These are phyloP conservation scores for Globisporangium sylvaticum DNA, from an alignment of 352 stramenopile species.

Conservation along the genomic window DNA sequence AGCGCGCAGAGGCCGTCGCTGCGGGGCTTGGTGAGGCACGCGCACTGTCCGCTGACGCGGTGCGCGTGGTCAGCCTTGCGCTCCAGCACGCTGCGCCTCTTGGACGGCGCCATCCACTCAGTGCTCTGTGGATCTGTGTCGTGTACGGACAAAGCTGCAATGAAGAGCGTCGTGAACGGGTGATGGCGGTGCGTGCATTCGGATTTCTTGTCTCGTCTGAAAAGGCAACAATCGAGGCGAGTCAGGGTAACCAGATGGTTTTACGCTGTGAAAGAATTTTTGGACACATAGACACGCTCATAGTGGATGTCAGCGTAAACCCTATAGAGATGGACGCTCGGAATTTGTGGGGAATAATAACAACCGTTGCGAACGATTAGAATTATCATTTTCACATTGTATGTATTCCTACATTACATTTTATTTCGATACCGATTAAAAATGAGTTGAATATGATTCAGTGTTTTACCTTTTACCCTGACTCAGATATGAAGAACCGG, in stretches of 20 bases:
- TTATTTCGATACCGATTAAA: no score
- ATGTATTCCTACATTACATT: no score
- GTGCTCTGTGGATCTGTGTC: no score
- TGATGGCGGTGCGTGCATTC: background rate
- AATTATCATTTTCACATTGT: no score
- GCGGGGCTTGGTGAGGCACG: conserved; percentile 22
- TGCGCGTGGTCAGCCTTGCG: conserved; percentile 12
- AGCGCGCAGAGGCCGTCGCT: conserved; percentile 45
- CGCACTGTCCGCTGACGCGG: conserved; percentile 16
- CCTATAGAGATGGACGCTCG: no score
- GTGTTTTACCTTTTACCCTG: no score
- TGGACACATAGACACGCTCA: background rate
- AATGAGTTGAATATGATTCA: no score
- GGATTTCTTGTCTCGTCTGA: background rate
- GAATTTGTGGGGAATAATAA: no score
- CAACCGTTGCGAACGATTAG: background rate
- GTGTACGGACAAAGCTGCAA: background rate
- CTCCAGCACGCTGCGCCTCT: conserved; percentile 29
- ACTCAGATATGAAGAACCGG: no score
- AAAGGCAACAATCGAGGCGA: background rate
- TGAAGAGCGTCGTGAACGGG: no score
- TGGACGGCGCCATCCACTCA: conserved; percentile 30
- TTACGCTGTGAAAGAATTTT: background rate
- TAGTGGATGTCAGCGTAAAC: background rate
- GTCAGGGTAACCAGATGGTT: background rate